These are phyloP conservation scores for Porodaedalea pini DNA, from an alignment of 1,284 basidiomycete genomes.

Conservation along the genomic window DNA sequence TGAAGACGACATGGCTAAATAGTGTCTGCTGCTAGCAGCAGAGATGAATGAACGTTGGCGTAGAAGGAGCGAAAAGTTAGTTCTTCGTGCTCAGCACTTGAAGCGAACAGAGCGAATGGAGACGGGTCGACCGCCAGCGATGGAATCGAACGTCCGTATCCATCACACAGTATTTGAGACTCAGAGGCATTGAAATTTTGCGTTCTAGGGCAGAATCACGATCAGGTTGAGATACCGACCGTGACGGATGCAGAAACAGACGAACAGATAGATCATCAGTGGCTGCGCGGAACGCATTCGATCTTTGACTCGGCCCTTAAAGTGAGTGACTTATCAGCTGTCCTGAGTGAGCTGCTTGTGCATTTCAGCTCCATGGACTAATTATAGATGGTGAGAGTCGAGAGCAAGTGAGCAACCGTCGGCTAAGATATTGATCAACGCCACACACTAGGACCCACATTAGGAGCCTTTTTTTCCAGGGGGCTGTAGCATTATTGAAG, in stretches of 20 bases:
- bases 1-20: neutral
- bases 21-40: neutral
- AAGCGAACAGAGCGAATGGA: neutral
- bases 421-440: too few relatives aligned
- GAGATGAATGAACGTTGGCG: neutral
- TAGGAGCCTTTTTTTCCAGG: too few relatives aligned
- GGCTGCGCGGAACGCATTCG: slow-evolving; percentile 1
- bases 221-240: slow-evolving; percentile 13
- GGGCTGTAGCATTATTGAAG: too few relatives aligned
- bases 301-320: too few relatives aligned
- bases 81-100: neutral
- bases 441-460: too few relatives aligned
- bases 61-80: neutral
- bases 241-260: neutral
- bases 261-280: slow-evolving; percentile 3
- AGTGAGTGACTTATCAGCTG: too few relatives aligned
- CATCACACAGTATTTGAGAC: neutral
- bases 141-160: neutral
- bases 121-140: neutral
- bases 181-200: neutral
- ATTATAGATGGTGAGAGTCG: too few relatives aligned
- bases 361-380: too few relatives aligned
- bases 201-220: neutral
- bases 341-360: too few relatives aligned
- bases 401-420: too few relatives aligned